Conservation (phyloP, 495 filamentous ascomycete genomes). For the Cercophora scortea region DNA sequence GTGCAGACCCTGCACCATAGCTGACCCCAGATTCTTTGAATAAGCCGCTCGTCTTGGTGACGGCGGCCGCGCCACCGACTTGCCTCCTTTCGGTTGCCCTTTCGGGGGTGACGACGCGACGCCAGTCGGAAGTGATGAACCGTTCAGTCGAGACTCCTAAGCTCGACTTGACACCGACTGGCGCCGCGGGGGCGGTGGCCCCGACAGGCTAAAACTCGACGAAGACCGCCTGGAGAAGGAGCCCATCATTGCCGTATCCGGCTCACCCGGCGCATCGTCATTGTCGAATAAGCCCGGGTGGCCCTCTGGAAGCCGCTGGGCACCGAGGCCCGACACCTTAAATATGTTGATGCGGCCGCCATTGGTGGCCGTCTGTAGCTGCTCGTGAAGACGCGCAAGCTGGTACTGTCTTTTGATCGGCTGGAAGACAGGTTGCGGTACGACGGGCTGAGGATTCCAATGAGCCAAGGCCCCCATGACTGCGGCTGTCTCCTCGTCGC, state of each 20-base stretch:
- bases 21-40: too few species aligned
- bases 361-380: slow-evolving; percentile 68
- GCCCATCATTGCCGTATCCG: slow-evolving; percentile 27
- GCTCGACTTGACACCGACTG: slow-evolving; percentile 36
- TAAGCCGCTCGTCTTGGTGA: too few species aligned
- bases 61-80: too few species aligned
- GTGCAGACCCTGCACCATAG: too few species aligned
- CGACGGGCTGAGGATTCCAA: slow-evolving; percentile 64
- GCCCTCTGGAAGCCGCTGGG: slow-evolving; percentile 38
- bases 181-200: slow-evolving; percentile 27
- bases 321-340: slow-evolving; percentile 37
- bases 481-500: slow-evolving; percentile 82
- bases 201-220: slow-evolving; percentile 38
- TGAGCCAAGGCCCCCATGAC: slow-evolving; percentile 79
- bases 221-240: slow-evolving; percentile 29
- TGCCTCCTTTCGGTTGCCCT: background rate
- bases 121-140: slow-evolving; percentile 2
- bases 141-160: slow-evolving; percentile 18
- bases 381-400: slow-evolving; percentile 79
- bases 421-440: slow-evolving; percentile 55
- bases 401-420: slow-evolving; percentile 69
- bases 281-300: slow-evolving; percentile 29
- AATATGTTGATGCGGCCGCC: slow-evolving; percentile 50
- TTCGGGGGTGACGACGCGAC: background rate
- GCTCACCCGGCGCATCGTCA: slow-evolving; percentile 40